Base-by-base conservation (phyloP, 306 rosid species). In the Rosa lucieae region DNA sequence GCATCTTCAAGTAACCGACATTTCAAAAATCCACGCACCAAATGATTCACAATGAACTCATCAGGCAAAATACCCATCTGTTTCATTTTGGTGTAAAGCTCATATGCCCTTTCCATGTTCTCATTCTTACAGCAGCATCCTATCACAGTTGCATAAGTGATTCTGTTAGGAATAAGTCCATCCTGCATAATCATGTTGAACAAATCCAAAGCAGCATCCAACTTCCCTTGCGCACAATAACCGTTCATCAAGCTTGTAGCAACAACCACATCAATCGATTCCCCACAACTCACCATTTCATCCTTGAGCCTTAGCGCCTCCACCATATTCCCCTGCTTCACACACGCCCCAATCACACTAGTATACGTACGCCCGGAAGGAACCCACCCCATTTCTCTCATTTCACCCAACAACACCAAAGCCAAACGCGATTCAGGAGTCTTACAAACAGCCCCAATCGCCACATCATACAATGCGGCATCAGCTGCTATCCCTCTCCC, bases 181-280 rank as follows among this genome's bases (percentile, higher is more conserved):
- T 74, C 82, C 81, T 79, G 77, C 58, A 77, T 75, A 79, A 88
- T 73, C 79, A 79, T 85, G 17, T 72, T 37, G 47, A 90, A 87
- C 78, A 90, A 85, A 59, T 63, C 81, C 84, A 94, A 67, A 21
- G 93, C 98, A 74, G 87, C 75, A 78, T 76, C 63, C 77, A 89
- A 46, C 69, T 90, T 79, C 70, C 97, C 91, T 79, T 56, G 82
- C 87, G 48, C 72, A 74, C 90, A 90, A 77, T 81, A 67, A 56
- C 94, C 97, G 78, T 85, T 88, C 85, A 92, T 80, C 87, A 94
- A 94, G 70, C 81, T 84, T 8, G 86, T 87, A 3, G 84, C 92
- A 82, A 82, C 88, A 75, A 44, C 23, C 84, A 82, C 75, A 82
- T 87, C 85, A 77, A 89, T 46, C 3, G 86, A 84, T n/a, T 75